Base-by-base conservation (phyloP, 345 rosid species). In the Lepidium africanum region DNA sequence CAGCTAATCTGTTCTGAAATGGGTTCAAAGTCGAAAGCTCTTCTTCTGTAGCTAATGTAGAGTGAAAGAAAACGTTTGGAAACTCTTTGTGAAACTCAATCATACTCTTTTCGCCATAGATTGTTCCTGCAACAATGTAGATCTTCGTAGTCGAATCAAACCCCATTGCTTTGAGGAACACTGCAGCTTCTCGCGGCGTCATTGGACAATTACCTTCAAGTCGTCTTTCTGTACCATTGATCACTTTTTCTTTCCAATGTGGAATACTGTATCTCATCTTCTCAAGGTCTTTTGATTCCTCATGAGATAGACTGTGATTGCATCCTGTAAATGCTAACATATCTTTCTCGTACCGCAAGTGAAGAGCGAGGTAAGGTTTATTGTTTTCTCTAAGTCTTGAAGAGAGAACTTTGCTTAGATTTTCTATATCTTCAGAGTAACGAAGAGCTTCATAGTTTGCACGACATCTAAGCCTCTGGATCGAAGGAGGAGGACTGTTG, bases 291-390 rank as follows among this genome's bases (percentile, higher is more conserved):
- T 9, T 32, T 0, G 77, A 69, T 71, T 91, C 96, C 0, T 64
- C 59, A 33, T n/a, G 1, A 5, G 80, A 83, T 8, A 91, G 90
- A 68, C 80, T 81, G 75, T 87, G 90, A 73, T 68, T 81, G 76
- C 89, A 85, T 42, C 90, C 94, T 2, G 94, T 91, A 58, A 87
- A 89, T 11, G 96, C 89, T 54, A 89, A 77, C 90, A 87, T 87
- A 79, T 86, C 96, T 64, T 89, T 89, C 64, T 89, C 97, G 42
- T 88, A 85, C 97, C 92, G 76, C 50, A 88, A 73, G 77, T 85
- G 97, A 59, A 87, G 89, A 62, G 89, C 97, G 5, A 87, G 74
- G 50, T 70, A 89, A 7, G 77, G 83, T 30, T 73, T 77, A 13
- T 67, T 48, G 42, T 80, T 69, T 52, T 59, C 58, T 51, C 76